Conservation (phyloP, 257 asterid species). For the Osmanthus fragrans region DNA sequence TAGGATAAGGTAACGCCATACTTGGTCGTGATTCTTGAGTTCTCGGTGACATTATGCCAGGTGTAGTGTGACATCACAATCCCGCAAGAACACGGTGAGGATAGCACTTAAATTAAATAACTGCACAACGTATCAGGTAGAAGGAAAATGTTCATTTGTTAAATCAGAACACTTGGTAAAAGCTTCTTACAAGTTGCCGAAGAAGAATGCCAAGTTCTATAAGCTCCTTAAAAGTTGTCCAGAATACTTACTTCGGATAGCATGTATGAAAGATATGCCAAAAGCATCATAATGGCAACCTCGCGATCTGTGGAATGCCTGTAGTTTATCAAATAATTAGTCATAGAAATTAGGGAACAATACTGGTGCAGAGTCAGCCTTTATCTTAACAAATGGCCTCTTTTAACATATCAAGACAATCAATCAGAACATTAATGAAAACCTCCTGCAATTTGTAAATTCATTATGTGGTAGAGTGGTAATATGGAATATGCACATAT, state of each 20-base stretch:
- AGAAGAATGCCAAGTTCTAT: slow-evolving; percentile 15
- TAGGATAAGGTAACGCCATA: slow-evolving; percentile 34
- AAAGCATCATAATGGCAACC: slow-evolving; percentile 95
- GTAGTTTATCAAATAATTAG: slow-evolving; percentile 29
- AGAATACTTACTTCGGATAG: slow-evolving; percentile 80
- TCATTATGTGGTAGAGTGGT: slow-evolving; percentile 1
- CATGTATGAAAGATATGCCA: slow-evolving; percentile 98
- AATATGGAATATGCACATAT: not conserved
- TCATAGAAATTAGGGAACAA: slow-evolving; percentile 14
- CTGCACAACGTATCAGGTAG: slow-evolving; percentile 49
- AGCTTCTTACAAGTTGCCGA: slow-evolving; percentile 12
- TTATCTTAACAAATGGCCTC: slow-evolving; percentile 1
- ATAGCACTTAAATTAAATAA: slow-evolving; percentile 80
- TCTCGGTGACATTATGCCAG: slow-evolving; percentile 99
- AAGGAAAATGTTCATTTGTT: slow-evolving; percentile 13
- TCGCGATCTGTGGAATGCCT: slow-evolving; percentile 99
- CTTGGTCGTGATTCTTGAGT: slow-evolving; percentile 95
- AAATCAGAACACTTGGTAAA: slow-evolving; percentile 12
- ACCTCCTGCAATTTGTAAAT: slow-evolving; percentile 16
- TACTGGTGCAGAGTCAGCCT: not conserved
- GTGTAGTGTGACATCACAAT: slow-evolving; percentile 99
- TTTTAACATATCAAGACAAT: slow-evolving; percentile 9
- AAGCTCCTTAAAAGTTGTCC: not conserved
- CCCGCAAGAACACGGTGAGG: slow-evolving; percentile 97
- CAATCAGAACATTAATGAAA: slow-evolving; percentile 6